phyloP scores from a whole-genome alignment of 2,329 filamentous ascomycete species.

The Teratosphaeriaceae sp. region DNA sequence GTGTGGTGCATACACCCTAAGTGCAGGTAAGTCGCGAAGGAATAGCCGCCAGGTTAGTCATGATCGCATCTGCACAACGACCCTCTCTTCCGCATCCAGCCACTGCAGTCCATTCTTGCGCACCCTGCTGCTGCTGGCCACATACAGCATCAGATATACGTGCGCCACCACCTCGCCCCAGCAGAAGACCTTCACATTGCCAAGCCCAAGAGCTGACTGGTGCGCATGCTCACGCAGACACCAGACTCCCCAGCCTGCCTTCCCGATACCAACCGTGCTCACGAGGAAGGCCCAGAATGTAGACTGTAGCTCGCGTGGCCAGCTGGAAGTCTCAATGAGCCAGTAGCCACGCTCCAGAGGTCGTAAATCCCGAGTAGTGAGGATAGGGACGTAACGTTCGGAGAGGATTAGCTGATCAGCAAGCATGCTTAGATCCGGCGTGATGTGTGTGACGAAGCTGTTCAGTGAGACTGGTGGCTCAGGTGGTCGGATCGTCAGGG shows the following conservation, averaged over 20 bases:
- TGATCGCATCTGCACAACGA: conserved; percentile 46
- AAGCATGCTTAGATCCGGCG: conserved; percentile 24
- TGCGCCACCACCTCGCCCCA: conserved; percentile 70
- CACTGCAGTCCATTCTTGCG: conserved; percentile 54
- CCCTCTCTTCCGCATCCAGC: conserved; percentile 56
- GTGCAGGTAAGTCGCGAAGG: too few relatives aligned
- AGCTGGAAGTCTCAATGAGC: conserved; percentile 51
- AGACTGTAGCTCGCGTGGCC: conserved; percentile 44
- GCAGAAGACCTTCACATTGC: conserved; percentile 59
- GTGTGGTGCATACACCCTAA: too few relatives aligned
- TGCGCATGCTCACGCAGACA: conserved; percentile 35
- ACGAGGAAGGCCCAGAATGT: conserved; percentile 57
- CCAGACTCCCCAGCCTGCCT: conserved; percentile 62
- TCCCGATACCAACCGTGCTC: conserved; percentile 52
- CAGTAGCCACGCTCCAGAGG: conserved; percentile 72
- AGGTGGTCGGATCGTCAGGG: conserved; percentile 17
- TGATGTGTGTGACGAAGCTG: conserved; percentile 25
- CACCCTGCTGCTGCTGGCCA: conserved; percentile 60
- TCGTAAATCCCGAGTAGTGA: conserved; percentile 43
- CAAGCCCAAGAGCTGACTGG: conserved; percentile 1
- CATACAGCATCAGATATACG: conserved; percentile 66
- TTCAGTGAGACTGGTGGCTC: conserved; percentile 15
- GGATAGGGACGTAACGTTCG: conserved; percentile 28
- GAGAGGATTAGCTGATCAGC: conserved; percentile 20
- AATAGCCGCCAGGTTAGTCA: too few relatives aligned